Conservation (phyloP, 495 filamentous ascomycete species). For the Cercophora sp. region DNA sequence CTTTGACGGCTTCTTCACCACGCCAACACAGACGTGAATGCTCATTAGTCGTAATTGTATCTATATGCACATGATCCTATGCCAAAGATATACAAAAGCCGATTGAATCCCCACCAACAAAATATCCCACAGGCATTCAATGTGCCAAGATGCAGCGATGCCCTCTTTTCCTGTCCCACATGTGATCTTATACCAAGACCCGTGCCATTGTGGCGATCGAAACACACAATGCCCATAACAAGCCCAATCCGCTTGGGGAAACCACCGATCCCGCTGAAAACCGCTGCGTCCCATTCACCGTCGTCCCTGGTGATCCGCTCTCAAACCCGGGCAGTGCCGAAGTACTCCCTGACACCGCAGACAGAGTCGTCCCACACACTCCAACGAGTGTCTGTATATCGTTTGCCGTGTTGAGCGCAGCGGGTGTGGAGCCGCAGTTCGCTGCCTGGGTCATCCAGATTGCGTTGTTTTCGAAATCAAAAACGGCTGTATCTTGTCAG, state of each 20-base stretch:
- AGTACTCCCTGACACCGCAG: constrained; percentile 9
- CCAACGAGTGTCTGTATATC: constrained; percentile 20
- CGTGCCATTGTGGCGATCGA: not conserved
- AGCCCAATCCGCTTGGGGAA: not conserved
- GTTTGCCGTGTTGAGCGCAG: constrained; percentile 24
- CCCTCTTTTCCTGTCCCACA: no score
- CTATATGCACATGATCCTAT: no score
- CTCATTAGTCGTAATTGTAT: no score
- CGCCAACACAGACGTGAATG: no score
- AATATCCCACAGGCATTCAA: no score
- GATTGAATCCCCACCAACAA: no score
- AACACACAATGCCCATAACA: not conserved
- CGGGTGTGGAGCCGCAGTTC: constrained; percentile 41
- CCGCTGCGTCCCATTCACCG: not conserved
- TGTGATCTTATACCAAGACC: not conserved
- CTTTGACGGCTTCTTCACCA: no score
- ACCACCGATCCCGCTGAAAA: not conserved
- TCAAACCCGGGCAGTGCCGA: constrained; percentile 4
- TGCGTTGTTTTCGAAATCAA: constrained; percentile 42
- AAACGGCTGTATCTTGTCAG: constrained; percentile 33
- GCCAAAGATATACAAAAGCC: no score
- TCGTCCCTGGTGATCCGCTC: not conserved
- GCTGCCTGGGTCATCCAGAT: constrained; percentile 43
- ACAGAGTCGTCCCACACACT: constrained; percentile 13
- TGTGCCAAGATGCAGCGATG: no score